Base-by-base conservation (phyloP, 2,329 filamentous ascomycete species). In the Juglanconis oblonga region DNA sequence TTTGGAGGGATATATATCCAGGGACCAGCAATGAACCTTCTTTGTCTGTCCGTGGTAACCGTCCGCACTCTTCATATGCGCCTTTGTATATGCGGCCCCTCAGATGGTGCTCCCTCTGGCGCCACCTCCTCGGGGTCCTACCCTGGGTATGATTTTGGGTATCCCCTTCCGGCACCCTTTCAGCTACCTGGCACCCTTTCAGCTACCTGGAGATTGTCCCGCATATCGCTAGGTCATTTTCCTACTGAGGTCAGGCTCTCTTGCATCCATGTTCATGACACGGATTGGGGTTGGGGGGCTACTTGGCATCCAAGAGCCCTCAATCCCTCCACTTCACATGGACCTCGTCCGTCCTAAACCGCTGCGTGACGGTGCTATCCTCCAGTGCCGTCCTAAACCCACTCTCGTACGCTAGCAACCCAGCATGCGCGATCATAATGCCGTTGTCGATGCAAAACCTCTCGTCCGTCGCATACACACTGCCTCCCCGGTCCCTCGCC, bases 341-440 rank as follows among this genome's bases (percentile, higher is more conserved):
- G 24, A 94, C 90, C 73, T 92, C 90, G 70, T 94, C 90, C 5
- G 90, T 94, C 68, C 90, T 86, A 72, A 92, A 94, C 57, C 91
- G 80, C 73, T 94, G 91, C 13, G 90, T 94, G 74, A 89, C 97
- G 11, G 89, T 91, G 67, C 89, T 94, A 49, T 97, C 90, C 64
- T 88, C 87, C 51, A 98, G 72, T 7, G 83, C 77, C 1, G 92
- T 97, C 62, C 77, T 81, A 70, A 92, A 92, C 1, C 94, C 94
- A 14, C 87, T 93, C 73, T 87, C 81, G 72, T 90, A 95, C 1
- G 93, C 93, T 69, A 97, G 73, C 68, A 99, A 76, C 2, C 95
- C 95, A 2, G 95, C 95, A 74, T 99, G 94, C 1, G 95, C 95
- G 77, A 99, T 99, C 95, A 99, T 99, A 71, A 99, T 98, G 52